A percentile compares a stretch with the other conserved stretches of the same genome.
Conservation (phyloP, 83 land plant genomes). For the Diphasiastrum complanatum region DNA sequence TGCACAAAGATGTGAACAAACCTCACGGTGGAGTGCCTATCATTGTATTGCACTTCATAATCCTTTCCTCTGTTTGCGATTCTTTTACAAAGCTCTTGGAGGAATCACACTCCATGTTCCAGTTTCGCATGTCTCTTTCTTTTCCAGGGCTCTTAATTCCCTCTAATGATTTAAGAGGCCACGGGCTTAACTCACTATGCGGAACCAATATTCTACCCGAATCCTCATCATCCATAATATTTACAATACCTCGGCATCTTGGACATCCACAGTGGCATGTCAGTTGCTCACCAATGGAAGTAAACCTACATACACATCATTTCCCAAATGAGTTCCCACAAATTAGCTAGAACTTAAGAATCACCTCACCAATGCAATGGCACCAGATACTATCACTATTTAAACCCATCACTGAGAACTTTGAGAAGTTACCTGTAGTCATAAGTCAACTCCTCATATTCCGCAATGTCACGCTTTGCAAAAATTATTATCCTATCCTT, state of each 20-base stretch:
- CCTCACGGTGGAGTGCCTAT: no score
- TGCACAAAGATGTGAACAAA: no score
- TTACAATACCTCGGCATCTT: conserved; percentile 82
- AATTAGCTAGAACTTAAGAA: neutral
- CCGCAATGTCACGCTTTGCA: conserved; percentile 82
- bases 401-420: neutral
- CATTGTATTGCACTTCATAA: no score
- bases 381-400: neutral
- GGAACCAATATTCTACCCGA: conserved; percentile 29
- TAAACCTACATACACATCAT: conserved; percentile 38
- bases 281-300: conserved; percentile 59
- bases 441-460: conserved; percentile 89
- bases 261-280: conserved; percentile 76
- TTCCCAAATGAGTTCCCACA: neutral
- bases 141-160: no score
- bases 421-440: conserved; percentile 69
- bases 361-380: neutral
- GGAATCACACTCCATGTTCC: no score
- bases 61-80: no score
- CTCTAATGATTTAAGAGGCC: no score
- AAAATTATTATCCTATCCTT: conserved; percentile 90
- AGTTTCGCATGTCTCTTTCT: no score
- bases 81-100: no score
- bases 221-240: conserved; percentile 55
- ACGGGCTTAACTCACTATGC: no score